Evolutionary conservation across 345 rosid species (phyloP).

Genomic region (Populus alba): DNA sequence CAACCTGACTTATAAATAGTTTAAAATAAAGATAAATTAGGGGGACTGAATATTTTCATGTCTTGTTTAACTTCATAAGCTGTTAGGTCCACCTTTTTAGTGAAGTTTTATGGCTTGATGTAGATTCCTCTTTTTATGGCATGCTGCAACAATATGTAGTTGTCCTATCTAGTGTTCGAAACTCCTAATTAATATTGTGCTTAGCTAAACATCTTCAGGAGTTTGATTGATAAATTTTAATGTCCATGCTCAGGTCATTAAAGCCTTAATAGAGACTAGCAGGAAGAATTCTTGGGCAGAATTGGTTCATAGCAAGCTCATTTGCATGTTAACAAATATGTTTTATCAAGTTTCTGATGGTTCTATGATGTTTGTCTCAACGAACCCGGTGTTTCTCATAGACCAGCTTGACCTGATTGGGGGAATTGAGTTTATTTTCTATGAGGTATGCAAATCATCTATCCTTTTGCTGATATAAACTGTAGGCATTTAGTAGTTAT

Average conservation of each 20-base stretch:
- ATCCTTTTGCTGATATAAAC: background rate
- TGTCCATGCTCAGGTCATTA: slow-evolving; percentile 63
- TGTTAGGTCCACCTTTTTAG: background rate
- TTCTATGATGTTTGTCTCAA: slow-evolving; percentile 34
- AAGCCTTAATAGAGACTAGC: slow-evolving; percentile 69
- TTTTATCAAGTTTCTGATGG: slow-evolving; percentile 69
- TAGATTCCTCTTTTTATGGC: background rate
- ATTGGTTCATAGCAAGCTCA: slow-evolving; percentile 89
- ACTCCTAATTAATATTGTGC: background rate
- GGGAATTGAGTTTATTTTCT: slow-evolving; percentile 85
- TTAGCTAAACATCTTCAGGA: background rate
- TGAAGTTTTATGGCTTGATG: background rate
- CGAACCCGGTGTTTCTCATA: slow-evolving; percentile 57
- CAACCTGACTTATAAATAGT: no score
- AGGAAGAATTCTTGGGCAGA: slow-evolving; percentile 92
- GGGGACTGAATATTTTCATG: background rate
- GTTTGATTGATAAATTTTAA: background rate
- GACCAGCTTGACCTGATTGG: slow-evolving; percentile 92
- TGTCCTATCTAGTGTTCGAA: background rate
- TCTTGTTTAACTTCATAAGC: background rate
- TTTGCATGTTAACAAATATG: slow-evolving; percentile 87
- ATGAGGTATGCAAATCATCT: slow-evolving; percentile 55
- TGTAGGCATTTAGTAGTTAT: background rate
- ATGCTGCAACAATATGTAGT: background rate
- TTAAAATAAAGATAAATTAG: no score